Evolutionary conservation across 2,329 filamentous ascomycete species (phyloP).

Genomic region (Gremmenia infestans): DNA sequence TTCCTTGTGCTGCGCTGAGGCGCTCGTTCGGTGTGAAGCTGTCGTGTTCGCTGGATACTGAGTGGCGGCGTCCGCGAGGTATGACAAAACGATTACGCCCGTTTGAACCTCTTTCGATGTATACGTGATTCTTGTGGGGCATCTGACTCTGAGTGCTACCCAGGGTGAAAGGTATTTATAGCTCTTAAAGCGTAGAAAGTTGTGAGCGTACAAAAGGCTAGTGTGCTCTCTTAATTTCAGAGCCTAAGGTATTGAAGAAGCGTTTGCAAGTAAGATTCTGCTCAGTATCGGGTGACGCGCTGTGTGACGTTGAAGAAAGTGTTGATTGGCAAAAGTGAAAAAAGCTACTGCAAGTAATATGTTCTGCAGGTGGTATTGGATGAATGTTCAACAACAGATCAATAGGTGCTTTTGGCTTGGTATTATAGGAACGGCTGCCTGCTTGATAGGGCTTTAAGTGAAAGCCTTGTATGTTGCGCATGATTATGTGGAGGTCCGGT

Average conservation of each 20-base stretch:
- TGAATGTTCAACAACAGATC: background rate
- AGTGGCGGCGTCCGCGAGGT: background rate
- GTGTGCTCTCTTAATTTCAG: background rate
- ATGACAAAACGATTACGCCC: slow-evolving; percentile 20
- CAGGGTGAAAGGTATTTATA: slow-evolving; percentile 11
- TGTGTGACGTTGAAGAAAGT: background rate
- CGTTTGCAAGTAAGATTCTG: background rate
- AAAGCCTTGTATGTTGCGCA: slow-evolving; percentile 2
- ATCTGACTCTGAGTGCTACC: slow-evolving; percentile 18
- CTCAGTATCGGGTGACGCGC: background rate
- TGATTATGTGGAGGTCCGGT: background rate
- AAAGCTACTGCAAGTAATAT: background rate
- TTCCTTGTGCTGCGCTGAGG: slow-evolving; percentile 17
- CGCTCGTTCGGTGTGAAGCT: slow-evolving; percentile 13
- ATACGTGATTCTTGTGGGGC: slow-evolving; percentile 10
- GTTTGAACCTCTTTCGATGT: slow-evolving; percentile 17
- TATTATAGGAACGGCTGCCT: slow-evolving; percentile 6
- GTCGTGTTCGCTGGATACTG: slow-evolving; percentile 1
- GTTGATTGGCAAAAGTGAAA: background rate
- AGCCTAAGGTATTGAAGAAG: background rate
- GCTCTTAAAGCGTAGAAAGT: slow-evolving; percentile 6
- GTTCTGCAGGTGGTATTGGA: slow-evolving; percentile 4
- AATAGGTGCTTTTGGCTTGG: background rate
- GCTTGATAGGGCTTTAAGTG: background rate
- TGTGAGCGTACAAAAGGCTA: no score